Percentiles rank a stretch among this genome's conserved stretches.
phyloP scores from a whole-genome alignment of 179 eudicot genomes.

The Spergularia azorica region DNA sequence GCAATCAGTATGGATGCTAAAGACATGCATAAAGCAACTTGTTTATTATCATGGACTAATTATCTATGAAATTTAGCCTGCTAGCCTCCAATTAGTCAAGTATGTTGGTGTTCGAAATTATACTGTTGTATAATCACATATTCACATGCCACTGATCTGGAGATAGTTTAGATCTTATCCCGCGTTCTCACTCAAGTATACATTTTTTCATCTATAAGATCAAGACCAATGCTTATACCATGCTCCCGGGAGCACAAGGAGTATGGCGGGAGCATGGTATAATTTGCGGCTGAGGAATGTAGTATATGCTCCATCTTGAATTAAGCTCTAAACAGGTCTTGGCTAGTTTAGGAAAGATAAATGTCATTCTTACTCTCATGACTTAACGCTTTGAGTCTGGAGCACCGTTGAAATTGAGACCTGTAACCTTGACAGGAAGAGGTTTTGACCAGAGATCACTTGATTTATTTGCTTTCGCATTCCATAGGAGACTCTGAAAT shows the following conservation, averaged over 20 bases:
- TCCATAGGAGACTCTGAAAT: neutral
- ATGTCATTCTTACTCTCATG: neutral
- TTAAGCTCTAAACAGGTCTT: neutral
- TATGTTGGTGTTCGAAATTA: neutral
- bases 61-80: constrained; percentile 2
- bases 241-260: no score
- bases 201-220: no score
- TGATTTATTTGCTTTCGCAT: neutral
- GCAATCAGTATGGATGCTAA: constrained; percentile 8
- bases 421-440: neutral
- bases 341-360: neutral
- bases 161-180: neutral
- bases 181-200: neutral
- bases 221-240: no score
- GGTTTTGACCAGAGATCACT: neutral
- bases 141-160: neutral
- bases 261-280: no score
- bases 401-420: neutral
- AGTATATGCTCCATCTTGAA: no score
- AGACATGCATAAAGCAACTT: constrained; percentile 16
- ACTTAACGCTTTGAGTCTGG: neutral
- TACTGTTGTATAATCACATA: neutral
- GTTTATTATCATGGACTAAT: neutral
- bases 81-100: neutral
- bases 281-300: neutral